A percentile compares a stretch with the other conserved stretches of the same genome.
Conservation (phyloP, 2,329 filamentous ascomycete genomes). For the Remersonia thermophila region DNA sequence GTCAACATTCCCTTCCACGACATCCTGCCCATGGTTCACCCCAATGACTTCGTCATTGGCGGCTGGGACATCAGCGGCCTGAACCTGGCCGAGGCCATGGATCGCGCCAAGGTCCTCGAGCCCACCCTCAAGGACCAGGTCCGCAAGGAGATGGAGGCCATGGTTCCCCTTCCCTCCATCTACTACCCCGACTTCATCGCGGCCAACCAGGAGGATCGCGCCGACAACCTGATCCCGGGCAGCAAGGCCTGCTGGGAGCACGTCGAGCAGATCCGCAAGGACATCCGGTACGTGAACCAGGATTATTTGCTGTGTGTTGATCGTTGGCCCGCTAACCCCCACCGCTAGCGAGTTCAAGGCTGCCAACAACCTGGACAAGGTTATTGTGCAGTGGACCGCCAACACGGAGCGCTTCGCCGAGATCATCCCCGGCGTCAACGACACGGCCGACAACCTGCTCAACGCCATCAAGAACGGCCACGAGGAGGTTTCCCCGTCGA, state of each 20-base stretch:
- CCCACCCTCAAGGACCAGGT: constrained; percentile 84
- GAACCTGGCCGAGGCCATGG: constrained; percentile 86
- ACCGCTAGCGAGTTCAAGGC: constrained; percentile 69
- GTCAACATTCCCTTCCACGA: constrained; percentile 95
- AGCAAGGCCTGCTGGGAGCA: constrained; percentile 76
- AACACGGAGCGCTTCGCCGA: constrained; percentile 97
- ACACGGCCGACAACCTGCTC: constrained; percentile 89
- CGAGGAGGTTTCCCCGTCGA: constrained; percentile 86
- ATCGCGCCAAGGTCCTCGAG: constrained; percentile 88
- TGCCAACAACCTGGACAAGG: constrained; percentile 74
- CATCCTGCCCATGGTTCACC: constrained; percentile 91
- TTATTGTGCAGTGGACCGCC: constrained; percentile 96
- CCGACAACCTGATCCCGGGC: constrained; percentile 79
- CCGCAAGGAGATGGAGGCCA: constrained; percentile 80
- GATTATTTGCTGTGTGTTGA: background rate
- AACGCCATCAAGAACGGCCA: constrained; percentile 78
- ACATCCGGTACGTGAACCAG: constrained; percentile 56
- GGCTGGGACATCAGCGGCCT: constrained; percentile 95
- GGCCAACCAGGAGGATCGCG: constrained; percentile 92
- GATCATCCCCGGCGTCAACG: constrained; percentile 77
- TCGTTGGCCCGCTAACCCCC: constrained; percentile 4
- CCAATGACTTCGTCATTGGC: constrained; percentile 87
- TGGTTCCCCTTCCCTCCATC: constrained; percentile 84
- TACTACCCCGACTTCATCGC: constrained; percentile 99
- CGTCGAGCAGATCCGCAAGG: constrained; percentile 82